Evolutionary conservation across 495 filamentous ascomycete species (phyloP), one percentile per base, ranked within the genome.

Genomic region (Aspergillus steynii): DNA sequence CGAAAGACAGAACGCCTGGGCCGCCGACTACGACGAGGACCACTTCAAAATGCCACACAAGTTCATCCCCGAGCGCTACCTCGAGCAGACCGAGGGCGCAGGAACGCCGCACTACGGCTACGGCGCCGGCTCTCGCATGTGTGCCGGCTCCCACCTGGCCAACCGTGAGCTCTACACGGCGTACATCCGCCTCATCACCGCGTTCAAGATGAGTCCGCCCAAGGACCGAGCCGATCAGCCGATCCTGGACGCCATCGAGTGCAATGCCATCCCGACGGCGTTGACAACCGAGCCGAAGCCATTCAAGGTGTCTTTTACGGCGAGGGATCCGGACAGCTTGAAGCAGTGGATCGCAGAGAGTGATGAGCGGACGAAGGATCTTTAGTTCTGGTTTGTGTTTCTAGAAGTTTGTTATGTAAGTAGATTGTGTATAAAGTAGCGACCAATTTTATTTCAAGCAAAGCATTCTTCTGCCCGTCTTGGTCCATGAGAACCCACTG

Each of bases 61-160:
- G 7, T 90, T 90, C 66, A 70, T 79, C 27, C 84, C 87, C 0
- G 87, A 90, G 58, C 84, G 88, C 37, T 91, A 88, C 65, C 76
- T 91, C n/a, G 75, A 82, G 3, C 69, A 79, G 32, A 63, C 71
- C 15, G 84, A 88, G 50, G 78, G 73, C 42, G 74, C 81, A 1
- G 86, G 88, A 1, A 90, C 87, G 6, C 85, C 85, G 0, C 88
- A 90, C 65, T 91, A 88, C 63, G 86, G 77, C 26, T 90, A 89
- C 65, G 88, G 88, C 8, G 87, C 88, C 1, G 87, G 87, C 1
- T 83, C 81, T n/a, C 79, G 87, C 29, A 89, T 89, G 86, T 90
- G 87, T 70, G 85, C 83, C n/a, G 87, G 87, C n/a, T 85, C 81
- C 2, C 86, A 89, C 56, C 74, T 90, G 3, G 87, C 85, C 2